phyloP scores from a whole-genome alignment of 169 alveolate species.

The Plasmodium knowlesi region DNA sequence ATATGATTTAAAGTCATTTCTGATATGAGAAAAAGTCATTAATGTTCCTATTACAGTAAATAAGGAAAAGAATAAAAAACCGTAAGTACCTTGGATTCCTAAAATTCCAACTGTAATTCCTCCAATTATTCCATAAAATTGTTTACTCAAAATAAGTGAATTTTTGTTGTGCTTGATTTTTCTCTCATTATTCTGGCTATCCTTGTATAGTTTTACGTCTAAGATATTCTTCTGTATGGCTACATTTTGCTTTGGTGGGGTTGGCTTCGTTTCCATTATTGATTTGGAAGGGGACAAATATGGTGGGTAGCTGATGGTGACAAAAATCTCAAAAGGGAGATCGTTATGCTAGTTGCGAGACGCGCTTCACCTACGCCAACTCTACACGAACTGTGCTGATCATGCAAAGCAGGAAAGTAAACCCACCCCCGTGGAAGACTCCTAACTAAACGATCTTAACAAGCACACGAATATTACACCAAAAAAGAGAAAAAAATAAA shows the following conservation, averaged over 20 bases:
- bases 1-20: conserved; percentile 20
- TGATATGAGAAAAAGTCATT: conserved; percentile 60
- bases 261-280: conserved; percentile 43
- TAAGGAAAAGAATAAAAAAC: conserved; percentile 51
- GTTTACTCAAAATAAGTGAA: conserved; percentile 55
- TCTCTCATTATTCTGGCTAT: conserved; percentile 32
- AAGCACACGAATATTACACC: neutral
- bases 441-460: neutral
- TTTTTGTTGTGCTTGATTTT: conserved; percentile 37
- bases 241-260: conserved; percentile 1
- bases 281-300: neutral
- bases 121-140: conserved; percentile 67
- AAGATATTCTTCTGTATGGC: conserved; percentile 7
- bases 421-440: neutral
- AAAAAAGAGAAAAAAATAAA: neutral
- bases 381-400: neutral
- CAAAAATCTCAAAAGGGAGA: neutral
- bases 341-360: neutral
- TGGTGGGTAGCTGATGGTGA: neutral
- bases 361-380: neutral
- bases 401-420: neutral
- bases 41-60: conserved; percentile 47
- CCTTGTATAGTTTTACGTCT: conserved; percentile 27
- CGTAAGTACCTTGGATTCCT: conserved; percentile 61
- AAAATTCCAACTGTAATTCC: conserved; percentile 67